phyloP scores from a whole-genome alignment of 208 protist genomes.

The Leptomonas pyrrhocoris region DNA sequence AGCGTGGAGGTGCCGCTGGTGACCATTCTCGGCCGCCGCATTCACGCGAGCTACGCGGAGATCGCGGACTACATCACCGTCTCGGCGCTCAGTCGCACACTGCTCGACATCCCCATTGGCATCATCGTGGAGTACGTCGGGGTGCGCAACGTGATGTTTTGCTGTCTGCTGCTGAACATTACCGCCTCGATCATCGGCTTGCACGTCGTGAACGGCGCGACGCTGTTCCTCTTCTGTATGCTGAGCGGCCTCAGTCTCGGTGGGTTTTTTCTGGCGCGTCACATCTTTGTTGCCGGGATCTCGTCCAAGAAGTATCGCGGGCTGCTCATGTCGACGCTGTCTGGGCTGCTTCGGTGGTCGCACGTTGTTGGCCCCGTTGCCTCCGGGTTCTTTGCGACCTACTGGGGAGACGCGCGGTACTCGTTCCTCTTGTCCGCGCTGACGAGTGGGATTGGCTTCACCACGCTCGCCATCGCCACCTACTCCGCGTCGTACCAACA shows the following conservation, averaged over 20 bases:
- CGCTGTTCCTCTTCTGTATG: conserved; percentile 53
- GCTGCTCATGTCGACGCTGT: conserved; percentile 75
- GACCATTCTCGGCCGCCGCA: conserved; percentile 68
- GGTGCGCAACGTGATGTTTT: conserved; percentile 65
- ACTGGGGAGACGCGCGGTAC: conserved; percentile 45
- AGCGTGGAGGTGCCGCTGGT: conserved; percentile 78
- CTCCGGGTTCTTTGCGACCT: conserved; percentile 50
- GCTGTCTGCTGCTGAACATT: conserved; percentile 53
- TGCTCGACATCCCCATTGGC: conserved; percentile 72
- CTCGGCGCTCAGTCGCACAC: conserved; percentile 49
- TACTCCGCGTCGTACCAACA: conserved; percentile 23
- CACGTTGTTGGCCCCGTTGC: conserved; percentile 74
- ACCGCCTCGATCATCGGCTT: conserved; percentile 41
- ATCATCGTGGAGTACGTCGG: conserved; percentile 71
- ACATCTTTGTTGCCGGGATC: conserved; percentile 79
- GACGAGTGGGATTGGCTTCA: conserved; percentile 37
- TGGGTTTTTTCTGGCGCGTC: conserved; percentile 77
- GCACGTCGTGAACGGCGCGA: conserved; percentile 16
- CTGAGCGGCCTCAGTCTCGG: conserved; percentile 75
- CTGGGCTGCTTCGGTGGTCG: conserved; percentile 74
- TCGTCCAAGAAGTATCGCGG: conserved; percentile 76
- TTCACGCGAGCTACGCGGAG: conserved; percentile 39
- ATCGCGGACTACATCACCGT: conserved; percentile 74
- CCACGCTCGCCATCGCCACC: conserved; percentile 34
- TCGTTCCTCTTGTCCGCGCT: conserved; percentile 62